Evolutionary conservation across 2,329 filamentous ascomycete species (phyloP).

Genomic region (Alternaria viburni): DNA sequence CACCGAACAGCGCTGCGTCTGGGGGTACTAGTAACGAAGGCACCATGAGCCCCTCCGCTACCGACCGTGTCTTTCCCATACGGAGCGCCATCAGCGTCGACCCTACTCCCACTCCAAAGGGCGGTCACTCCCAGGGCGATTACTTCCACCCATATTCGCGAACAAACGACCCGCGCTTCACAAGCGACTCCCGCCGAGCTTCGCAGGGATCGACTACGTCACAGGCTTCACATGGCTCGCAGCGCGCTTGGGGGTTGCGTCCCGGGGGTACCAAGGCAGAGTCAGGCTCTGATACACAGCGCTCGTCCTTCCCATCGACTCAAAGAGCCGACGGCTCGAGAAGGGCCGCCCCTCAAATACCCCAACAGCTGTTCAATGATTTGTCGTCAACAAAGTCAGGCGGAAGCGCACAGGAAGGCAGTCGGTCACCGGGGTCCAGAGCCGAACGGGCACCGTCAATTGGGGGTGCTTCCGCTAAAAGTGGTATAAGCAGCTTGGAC

Average conservation of each 20-base stretch:
- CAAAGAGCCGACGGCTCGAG: slow-evolving; percentile 15
- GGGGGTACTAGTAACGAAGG: slow-evolving; percentile 30
- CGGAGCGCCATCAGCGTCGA: slow-evolving; percentile 79
- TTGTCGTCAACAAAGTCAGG: slow-evolving; percentile 34
- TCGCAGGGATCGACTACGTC: slow-evolving; percentile 42
- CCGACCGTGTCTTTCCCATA: slow-evolving; percentile 78
- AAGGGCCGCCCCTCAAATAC: slow-evolving; percentile 19
- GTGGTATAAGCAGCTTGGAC: slow-evolving; percentile 48
- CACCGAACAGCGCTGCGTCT: slow-evolving; percentile 14
- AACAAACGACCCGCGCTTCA: slow-evolving; percentile 30
- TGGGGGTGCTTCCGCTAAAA: slow-evolving; percentile 41
- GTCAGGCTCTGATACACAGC: slow-evolving; percentile 4
- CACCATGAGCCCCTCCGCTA: slow-evolving; percentile 49
- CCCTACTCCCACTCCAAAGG: slow-evolving; percentile 47
- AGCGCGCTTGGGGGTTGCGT: slow-evolving; percentile 14
- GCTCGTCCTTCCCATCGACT: not conserved
- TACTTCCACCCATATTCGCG: slow-evolving; percentile 49
- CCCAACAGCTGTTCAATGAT: slow-evolving; percentile 48
- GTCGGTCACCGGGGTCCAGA: slow-evolving; percentile 29
- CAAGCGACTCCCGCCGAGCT: slow-evolving; percentile 27
- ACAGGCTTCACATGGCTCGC: slow-evolving; percentile 33
- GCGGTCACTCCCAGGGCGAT: slow-evolving; percentile 24
- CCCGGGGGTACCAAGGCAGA: slow-evolving; percentile 11
- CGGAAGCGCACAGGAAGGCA: slow-evolving; percentile 28
- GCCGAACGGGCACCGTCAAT: slow-evolving; percentile 32